Percentiles rank a stretch among this genome's conserved stretches.
phyloP scores from a whole-genome alignment of 768 basidiomycete genomes.

The Fistulinella prunicolor region DNA sequence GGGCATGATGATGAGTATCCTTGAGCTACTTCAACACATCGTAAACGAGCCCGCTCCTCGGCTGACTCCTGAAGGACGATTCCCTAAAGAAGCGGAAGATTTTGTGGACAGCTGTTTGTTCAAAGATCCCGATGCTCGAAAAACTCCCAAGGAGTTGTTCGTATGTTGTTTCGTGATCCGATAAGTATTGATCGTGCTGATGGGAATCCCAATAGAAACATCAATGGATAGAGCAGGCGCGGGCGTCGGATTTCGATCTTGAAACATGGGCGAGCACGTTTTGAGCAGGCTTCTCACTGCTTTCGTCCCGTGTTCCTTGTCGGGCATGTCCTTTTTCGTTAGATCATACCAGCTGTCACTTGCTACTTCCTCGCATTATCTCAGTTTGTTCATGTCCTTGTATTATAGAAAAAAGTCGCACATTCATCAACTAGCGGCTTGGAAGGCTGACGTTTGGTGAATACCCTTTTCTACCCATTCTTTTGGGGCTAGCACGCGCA shows the following conservation, averaged over 20 bases:
- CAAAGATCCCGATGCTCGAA: constrained; percentile 84
- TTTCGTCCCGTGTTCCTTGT: constrained; percentile 6
- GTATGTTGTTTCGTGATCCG: constrained; percentile 35
- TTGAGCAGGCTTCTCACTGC: constrained; percentile 34
- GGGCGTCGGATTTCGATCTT: constrained; percentile 61
- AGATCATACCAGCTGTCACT: constrained; percentile 27
- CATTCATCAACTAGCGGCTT: constrained; percentile 10
- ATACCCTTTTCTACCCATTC: too few relatives aligned
- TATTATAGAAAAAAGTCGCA: constrained; percentile 26
- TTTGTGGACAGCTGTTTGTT: constrained; percentile 89
- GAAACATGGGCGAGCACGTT: constrained; percentile 80
- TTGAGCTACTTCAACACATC: constrained; percentile 95
- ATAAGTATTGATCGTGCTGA: constrained; percentile 8
- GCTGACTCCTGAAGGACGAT: constrained; percentile 70
- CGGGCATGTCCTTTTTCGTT: constrained; percentile 11
- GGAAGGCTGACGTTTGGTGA: background rate
- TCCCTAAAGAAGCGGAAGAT: constrained; percentile 69
- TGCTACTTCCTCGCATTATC: constrained; percentile 31
- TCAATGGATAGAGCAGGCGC: constrained; percentile 68
- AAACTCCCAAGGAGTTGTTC: constrained; percentile 84
- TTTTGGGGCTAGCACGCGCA: too few relatives aligned
- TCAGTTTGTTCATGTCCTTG: constrained; percentile 27
- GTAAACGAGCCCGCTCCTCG: constrained; percentile 97
- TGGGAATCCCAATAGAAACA: constrained; percentile 50
- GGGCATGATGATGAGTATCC: constrained; percentile 96